Evolutionary conservation across 1,284 basidiomycete species (phyloP), one percentile per base, ranked within the genome.

Genomic region (Inonotus obliquus): DNA sequence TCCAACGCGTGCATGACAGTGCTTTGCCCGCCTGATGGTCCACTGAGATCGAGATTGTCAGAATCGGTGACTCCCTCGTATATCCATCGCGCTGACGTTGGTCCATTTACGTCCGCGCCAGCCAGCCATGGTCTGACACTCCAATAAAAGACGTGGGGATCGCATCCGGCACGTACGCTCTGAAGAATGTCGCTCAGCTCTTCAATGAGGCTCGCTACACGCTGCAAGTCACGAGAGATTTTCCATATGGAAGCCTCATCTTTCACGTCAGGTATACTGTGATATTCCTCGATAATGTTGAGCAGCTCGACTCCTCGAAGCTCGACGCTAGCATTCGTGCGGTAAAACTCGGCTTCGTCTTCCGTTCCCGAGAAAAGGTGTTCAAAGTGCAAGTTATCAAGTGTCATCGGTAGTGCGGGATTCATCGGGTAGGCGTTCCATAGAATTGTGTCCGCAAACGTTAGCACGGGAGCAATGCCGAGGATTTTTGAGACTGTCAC

Each of bases 21-120:
- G 73, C 91, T 94, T 77, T 99, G 96, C 1, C 96, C 96, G 0
- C 94, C 96, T 10, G 91, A 94, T 5, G 97, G 96, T 0, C 97
- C 96, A 29, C 87, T 89, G 59, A 90, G 81, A 69, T 89, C 84
- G 25, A 86, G 78, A 32, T 75, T 71, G 19, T 83, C 79, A 14
- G 75, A 79, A 17, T 84, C 76, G 4, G 82, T 78, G 3, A 92
- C 85, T 1, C 92, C 93, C 68, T 96, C 87, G 72, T 91, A 97
- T 35, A 88, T 76, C 96, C 96, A 99, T 21, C 82, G 82, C 2
- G 80, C 76, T 14, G 75, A 75, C 14, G 73, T 71, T 7, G 82
- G 75, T 0, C 83, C 83, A 61, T 79, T 81, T 14, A 84, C 81
- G 64, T 87, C 85, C 65, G 91, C 92, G 19, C 95, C 96, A 48